Conservation (phyloP, 2,329 filamentous ascomycete genomes). For the Fusarium sp. region DNA sequence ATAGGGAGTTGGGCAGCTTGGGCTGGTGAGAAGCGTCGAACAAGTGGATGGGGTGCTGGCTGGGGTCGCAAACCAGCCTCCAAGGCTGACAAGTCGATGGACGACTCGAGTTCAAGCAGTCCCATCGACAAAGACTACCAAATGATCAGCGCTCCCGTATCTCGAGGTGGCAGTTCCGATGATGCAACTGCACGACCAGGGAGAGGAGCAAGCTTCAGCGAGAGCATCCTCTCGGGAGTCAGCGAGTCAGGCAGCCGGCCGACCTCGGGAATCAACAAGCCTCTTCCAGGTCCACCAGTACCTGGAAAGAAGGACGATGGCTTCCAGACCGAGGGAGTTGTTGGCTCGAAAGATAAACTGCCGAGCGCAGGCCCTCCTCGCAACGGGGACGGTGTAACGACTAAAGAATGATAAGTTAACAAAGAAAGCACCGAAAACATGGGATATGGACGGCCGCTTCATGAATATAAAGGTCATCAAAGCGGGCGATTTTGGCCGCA, state of each 20-base stretch:
- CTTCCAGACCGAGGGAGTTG: slow-evolving; percentile 43
- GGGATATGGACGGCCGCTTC: neutral
- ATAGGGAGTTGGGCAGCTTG: slow-evolving; percentile 76
- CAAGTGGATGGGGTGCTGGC: slow-evolving; percentile 56
- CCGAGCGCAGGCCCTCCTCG: slow-evolving; percentile 9
- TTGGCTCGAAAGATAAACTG: slow-evolving; percentile 38
- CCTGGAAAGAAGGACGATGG: slow-evolving; percentile 38
- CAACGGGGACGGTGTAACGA: slow-evolving; percentile 2
- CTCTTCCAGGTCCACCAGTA: slow-evolving; percentile 20
- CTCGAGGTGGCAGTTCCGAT: slow-evolving; percentile 44
- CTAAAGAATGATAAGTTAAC: slow-evolving; percentile 20
- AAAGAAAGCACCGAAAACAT: neutral
- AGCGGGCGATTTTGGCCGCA: slow-evolving; percentile 7
- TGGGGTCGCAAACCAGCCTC: slow-evolving; percentile 51
- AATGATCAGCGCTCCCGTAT: slow-evolving; percentile 47
- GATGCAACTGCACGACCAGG: slow-evolving; percentile 46
- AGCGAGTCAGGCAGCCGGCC: slow-evolving; percentile 44
- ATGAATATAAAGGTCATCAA: slow-evolving; percentile 18
- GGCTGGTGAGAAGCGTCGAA: slow-evolving; percentile 80
- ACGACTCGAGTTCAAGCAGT: slow-evolving; percentile 49
- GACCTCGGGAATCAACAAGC: slow-evolving; percentile 26
- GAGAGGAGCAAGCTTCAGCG: slow-evolving; percentile 57
- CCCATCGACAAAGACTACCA: slow-evolving; percentile 54
- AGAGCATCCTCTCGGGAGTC: slow-evolving; percentile 57
- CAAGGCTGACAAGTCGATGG: slow-evolving; percentile 47